phyloP scores from a whole-genome alignment of 306 rosid genomes.

The Cucumis sativus region DNA sequence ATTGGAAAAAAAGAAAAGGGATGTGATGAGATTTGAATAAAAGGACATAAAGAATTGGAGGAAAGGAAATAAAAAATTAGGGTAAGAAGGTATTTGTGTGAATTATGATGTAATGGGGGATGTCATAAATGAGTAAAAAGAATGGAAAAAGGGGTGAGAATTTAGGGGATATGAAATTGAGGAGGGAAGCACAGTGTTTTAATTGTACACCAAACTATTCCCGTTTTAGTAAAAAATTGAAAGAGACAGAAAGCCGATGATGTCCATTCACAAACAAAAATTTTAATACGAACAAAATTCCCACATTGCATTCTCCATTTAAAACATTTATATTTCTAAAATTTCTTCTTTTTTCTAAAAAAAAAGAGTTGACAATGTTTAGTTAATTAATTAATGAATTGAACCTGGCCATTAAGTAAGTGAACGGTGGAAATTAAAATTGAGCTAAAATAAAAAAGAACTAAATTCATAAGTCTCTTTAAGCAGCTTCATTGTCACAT shows the following conservation, averaged over 20 bases:
- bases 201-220: neutral
- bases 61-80: neutral
- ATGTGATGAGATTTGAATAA: neutral
- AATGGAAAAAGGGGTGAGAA: neutral
- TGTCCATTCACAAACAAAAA: neutral
- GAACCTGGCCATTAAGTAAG: neutral
- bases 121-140: neutral
- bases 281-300: neutral
- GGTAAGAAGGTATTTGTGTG: neutral
- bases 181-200: neutral
- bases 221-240: neutral
- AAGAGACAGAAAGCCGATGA: constrained; percentile 4
- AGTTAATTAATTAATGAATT: constrained; percentile 2
- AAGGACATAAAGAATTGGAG: neutral
- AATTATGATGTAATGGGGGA: neutral
- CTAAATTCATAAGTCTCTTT: neutral
- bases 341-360: too few relatives aligned
- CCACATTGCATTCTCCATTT: too few relatives aligned
- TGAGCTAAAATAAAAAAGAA: neutral
- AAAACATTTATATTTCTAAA: too few relatives aligned
- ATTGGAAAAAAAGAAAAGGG: too few relatives aligned
- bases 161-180: neutral
- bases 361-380: too few relatives aligned
- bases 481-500: neutral
- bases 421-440: neutral